Evolutionary conservation across 176 grass and related monocot genomes (phyloP), one percentile per base, ranked within the genome.

Genomic region (Poa pratensis): DNA sequence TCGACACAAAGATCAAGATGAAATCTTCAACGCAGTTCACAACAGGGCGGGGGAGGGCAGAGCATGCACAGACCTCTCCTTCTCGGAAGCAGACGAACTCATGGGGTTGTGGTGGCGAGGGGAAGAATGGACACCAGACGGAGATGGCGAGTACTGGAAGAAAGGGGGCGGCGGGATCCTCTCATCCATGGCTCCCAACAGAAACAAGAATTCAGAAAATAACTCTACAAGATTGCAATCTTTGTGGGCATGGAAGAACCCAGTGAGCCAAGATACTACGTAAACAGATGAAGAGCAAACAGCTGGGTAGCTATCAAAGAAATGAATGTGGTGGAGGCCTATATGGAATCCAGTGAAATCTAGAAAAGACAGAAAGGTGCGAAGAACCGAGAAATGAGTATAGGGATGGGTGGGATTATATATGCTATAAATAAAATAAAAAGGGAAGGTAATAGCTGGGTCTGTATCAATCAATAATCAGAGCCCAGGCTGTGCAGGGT

Each of bases 71-170:
- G 61, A 98, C 96, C 96, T 98, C 80, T 98, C 96, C 84, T 83
- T 92, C 3, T 98, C 96, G 9, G 93, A 98, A 58, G 80, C 82
- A 70, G 91, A 87, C 71, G 86, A 95, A 86, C 74, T 84, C 85
- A 98, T 82, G 84, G 84, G 50, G 12, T 20, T 87, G 45, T 93
- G 90, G 74, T 73, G 96, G 72, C 91, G 90, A 66, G 91, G 89
- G 14, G 93, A 98, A 35, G 93, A 94, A 83, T 94, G 93, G 77
- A 95, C 85, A 37, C 95, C 91, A 17, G 92, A 97, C 23, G 92
- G 92, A 5, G 92, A 97, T 37, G 92, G 92, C 7, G 92, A 95
- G 67, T 88, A 88, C 83, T 92, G 93, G 89, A 94, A 95, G 88
- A 94, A 98, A 81, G 78, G 62, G 79, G 88, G 83, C 55, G 81